These are phyloP conservation scores for Aspergillus conjunctus DNA, from an alignment of 495 filamentous ascomycete genomes.

Conservation along the genomic window DNA sequence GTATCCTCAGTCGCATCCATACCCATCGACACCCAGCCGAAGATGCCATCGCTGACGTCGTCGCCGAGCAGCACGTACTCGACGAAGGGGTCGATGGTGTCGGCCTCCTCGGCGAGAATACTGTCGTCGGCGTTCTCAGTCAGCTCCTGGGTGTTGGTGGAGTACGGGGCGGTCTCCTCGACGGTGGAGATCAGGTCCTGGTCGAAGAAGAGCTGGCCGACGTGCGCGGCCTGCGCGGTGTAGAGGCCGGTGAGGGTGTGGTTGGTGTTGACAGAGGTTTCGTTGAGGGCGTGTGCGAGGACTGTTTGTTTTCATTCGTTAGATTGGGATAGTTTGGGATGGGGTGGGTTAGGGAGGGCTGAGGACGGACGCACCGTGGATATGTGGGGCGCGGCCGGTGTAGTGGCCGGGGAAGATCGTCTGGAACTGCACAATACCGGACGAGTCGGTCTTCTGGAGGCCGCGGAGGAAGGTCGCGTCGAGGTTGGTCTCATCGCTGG, in stretches of 20 bases:
- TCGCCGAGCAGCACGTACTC: conserved; percentile 58
- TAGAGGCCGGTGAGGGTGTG: conserved; percentile 39
- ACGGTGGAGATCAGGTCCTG: conserved; percentile 52
- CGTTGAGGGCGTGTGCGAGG: conserved; percentile 36
- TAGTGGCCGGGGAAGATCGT: conserved; percentile 62
- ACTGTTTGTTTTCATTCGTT: conserved; percentile 20
- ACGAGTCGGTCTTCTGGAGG: conserved; percentile 50
- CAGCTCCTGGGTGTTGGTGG: conserved; percentile 53
- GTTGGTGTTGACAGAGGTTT: conserved; percentile 31
- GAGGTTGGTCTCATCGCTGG: conserved; percentile 37
- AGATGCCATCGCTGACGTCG: conserved; percentile 36
- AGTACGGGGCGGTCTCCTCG: conserved; percentile 55
- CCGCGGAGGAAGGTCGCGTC: conserved; percentile 56
- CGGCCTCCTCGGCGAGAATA: conserved; percentile 52
- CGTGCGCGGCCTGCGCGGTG: conserved; percentile 45
- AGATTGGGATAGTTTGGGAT: no score
- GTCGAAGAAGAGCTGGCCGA: conserved; percentile 68
- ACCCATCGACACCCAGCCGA: conserved; percentile 40
- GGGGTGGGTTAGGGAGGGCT: neutral
- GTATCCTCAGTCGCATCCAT: conserved; percentile 32
- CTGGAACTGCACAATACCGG: conserved; percentile 54
- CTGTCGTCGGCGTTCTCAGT: conserved; percentile 57
- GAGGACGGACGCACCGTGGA: conserved; percentile 33
- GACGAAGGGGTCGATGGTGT: conserved; percentile 57
- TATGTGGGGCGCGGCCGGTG: conserved; percentile 42